Evolutionary conservation across 2,329 filamentous ascomycete genomes (phyloP).

Genomic region (Huntiella abstrusa): DNA sequence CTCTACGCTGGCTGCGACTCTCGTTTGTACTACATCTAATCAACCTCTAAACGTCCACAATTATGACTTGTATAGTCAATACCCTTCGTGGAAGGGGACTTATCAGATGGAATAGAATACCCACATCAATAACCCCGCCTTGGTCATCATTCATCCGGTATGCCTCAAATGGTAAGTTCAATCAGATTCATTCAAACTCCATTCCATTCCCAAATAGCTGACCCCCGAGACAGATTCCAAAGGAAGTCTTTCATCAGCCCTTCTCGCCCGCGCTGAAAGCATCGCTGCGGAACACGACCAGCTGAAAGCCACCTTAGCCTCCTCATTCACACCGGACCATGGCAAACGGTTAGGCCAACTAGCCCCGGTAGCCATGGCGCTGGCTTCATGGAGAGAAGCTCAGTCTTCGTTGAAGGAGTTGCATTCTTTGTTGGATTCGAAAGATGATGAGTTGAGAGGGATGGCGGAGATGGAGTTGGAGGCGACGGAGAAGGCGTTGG

Average conservation of each 20-base stretch:
- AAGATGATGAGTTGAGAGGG: slow-evolving; percentile 51
- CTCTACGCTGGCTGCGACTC: background rate
- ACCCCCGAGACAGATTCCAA: background rate
- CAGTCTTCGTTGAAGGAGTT: slow-evolving; percentile 36
- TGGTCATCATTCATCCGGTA: too few relatives aligned
- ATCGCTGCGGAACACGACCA: slow-evolving; percentile 38
- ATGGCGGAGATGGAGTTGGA: slow-evolving; percentile 68
- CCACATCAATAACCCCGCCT: too few relatives aligned
- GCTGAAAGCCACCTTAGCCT: slow-evolving; percentile 31
- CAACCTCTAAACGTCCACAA: too few relatives aligned
- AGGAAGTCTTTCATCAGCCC: slow-evolving; percentile 27
- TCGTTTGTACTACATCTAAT: too few relatives aligned
- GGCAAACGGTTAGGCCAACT: slow-evolving; percentile 45
- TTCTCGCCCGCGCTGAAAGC: slow-evolving; percentile 40
- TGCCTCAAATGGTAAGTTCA: too few relatives aligned
- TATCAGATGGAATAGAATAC: too few relatives aligned
- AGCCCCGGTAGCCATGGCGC: slow-evolving; percentile 34
- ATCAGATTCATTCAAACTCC: too few relatives aligned
- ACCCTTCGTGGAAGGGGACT: too few relatives aligned
- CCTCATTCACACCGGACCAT: slow-evolving; percentile 35
- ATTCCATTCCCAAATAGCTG: too few relatives aligned
- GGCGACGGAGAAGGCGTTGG: slow-evolving; percentile 43
- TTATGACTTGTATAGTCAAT: too few relatives aligned
- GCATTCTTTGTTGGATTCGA: slow-evolving; percentile 26
- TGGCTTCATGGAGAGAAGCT: slow-evolving; percentile 39